These are phyloP conservation scores for Marasmius oreades DNA, from an alignment of 1,284 basidiomycete species.

Conservation along the genomic window DNA sequence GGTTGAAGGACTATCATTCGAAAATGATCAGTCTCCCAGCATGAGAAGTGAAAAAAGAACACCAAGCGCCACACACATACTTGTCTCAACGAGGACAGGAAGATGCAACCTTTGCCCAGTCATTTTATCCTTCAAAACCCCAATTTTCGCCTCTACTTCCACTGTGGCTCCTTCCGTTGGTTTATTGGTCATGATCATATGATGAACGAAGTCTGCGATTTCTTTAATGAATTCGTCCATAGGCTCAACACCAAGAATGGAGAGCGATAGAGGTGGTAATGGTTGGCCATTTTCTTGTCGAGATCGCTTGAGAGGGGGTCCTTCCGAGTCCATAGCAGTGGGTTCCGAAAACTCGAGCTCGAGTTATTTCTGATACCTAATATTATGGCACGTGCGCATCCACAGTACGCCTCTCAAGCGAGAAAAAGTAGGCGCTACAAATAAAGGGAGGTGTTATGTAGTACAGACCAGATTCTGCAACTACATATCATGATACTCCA, in stretches of 20 bases:
- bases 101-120: slow-evolving; percentile 58
- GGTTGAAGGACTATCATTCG: slow-evolving; percentile 45
- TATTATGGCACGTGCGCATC: too few species aligned
- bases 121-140: slow-evolving; percentile 64
- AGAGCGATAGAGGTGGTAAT: slow-evolving; percentile 70
- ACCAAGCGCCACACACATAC: slow-evolving; percentile 47
- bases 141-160: slow-evolving; percentile 94
- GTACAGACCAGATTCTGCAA: too few species aligned
- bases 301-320: slow-evolving; percentile 4
- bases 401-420: too few species aligned
- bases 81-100: slow-evolving; percentile 84
- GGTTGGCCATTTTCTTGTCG: slow-evolving; percentile 2
- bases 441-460: too few species aligned
- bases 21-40: background rate
- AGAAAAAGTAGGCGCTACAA: too few species aligned
- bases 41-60: background rate
- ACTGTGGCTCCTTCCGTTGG: slow-evolving; percentile 48
- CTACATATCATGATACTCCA: too few species aligned
- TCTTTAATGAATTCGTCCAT: slow-evolving; percentile 92
- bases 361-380: too few species aligned
- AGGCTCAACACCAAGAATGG: slow-evolving; percentile 90
- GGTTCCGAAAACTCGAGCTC: too few species aligned
- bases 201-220: slow-evolving; percentile 88
- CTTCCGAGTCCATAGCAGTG: slow-evolving; percentile 3
- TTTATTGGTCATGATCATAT: slow-evolving; percentile 47